These are phyloP conservation scores for Boletus tomentosulus DNA, from an alignment of 768 basidiomycete species.

Conservation along the genomic window DNA sequence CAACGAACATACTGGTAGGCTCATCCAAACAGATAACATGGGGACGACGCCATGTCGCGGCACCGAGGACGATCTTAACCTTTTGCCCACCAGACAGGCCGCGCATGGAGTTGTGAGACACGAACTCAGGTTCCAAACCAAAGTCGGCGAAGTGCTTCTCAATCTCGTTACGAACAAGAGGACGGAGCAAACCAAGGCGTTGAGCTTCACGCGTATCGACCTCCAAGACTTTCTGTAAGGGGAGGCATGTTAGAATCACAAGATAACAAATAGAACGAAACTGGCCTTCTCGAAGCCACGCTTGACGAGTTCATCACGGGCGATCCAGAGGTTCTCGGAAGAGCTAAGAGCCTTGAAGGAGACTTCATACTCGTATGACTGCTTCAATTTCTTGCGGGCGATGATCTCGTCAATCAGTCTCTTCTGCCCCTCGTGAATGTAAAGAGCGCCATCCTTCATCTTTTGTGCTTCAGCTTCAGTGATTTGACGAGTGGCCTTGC, in stretches of 20 bases:
- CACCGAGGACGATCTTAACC: constrained; percentile 98
- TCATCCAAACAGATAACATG: constrained; percentile 97
- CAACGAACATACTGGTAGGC: constrained; percentile 69
- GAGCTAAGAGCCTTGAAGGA: constrained; percentile 94
- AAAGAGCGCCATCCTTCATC: constrained; percentile 92
- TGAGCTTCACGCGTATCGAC: constrained; percentile 97
- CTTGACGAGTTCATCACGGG: constrained; percentile 95
- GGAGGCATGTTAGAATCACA: neutral
- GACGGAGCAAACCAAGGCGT: constrained; percentile 89
- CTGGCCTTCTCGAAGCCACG: constrained; percentile 93
- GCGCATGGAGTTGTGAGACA: constrained; percentile 98
- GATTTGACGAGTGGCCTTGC: constrained; percentile 86
- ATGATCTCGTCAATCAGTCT: constrained; percentile 90
- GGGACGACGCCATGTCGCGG: constrained; percentile 98
- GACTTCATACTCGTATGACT: constrained; percentile 98
- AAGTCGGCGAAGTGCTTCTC: constrained; percentile 99
- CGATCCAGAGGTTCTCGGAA: constrained; percentile 96
- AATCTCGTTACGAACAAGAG: constrained; percentile 97
- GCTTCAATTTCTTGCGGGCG: constrained; percentile 95
- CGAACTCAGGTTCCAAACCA: constrained; percentile 98
- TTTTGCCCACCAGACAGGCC: constrained; percentile 99
- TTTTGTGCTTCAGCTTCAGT: constrained; percentile 83
- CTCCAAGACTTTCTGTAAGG: constrained; percentile 82
- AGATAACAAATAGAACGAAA: constrained; percentile 1
- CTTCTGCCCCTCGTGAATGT: constrained; percentile 93